Conservation (phyloP, 805 yeast genomes). For the Candida manassasensis region DNA sequence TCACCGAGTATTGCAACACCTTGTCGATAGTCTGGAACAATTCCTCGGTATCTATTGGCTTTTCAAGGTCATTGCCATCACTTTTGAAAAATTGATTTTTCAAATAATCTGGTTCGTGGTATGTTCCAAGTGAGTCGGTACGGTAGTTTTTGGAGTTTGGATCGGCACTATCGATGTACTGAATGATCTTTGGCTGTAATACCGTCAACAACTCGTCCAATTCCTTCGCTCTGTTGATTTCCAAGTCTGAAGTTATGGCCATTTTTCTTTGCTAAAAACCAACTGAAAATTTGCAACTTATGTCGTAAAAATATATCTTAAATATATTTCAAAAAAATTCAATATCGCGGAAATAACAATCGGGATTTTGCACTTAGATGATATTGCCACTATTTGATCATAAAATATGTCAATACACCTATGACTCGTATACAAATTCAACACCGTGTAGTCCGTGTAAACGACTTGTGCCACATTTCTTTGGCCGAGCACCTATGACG, state of each 20-base stretch:
- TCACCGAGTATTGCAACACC: conserved; percentile 63
- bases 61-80: conserved; percentile 22
- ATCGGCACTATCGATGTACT: conserved; percentile 49
- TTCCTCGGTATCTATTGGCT: conserved; percentile 30
- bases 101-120: conserved; percentile 47
- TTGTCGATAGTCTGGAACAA: conserved; percentile 49
- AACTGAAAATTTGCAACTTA: too few species aligned
- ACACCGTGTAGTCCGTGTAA: too few species aligned
- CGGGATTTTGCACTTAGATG: too few species aligned
- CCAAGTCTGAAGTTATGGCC: conserved; percentile 30
- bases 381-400: too few species aligned
- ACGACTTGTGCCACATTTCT: too few species aligned
- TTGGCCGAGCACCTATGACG: too few species aligned
- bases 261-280: too few species aligned
- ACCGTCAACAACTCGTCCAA: conserved; percentile 49
- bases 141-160: conserved; percentile 24
- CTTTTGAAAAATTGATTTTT: conserved; percentile 26
- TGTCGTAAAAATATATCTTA: too few species aligned
- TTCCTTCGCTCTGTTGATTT: conserved; percentile 50
- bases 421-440: too few species aligned
- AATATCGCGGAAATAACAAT: too few species aligned
- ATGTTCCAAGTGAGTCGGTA: conserved; percentile 46
- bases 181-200: conserved; percentile 48
- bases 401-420: too few species aligned
- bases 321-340: too few species aligned